Evolutionary conservation across 106 monocot species (phyloP).

Genomic region (Narthecium ossifragum): DNA sequence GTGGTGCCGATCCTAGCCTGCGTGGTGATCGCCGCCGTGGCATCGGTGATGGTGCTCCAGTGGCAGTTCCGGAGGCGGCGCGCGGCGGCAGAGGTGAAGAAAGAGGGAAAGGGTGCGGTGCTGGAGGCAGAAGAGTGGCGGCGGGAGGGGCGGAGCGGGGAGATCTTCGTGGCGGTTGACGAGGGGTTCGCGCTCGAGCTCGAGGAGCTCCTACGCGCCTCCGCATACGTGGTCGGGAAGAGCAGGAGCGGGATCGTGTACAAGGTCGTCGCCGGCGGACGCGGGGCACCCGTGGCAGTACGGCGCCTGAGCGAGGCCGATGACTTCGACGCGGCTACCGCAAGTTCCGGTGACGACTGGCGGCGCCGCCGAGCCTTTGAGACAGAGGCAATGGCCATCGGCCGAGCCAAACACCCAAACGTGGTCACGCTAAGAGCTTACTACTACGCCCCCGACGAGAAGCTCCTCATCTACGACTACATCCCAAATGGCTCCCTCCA

Average conservation of each 20-base stretch:
- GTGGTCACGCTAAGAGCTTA: slow-evolving; percentile 66
- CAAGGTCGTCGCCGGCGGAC: slow-evolving; percentile 53
- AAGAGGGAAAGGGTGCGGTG: slow-evolving; percentile 7
- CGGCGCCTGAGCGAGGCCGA: slow-evolving; percentile 61
- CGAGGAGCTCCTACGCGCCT: slow-evolving; percentile 91
- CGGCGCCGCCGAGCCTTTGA: slow-evolving; percentile 66
- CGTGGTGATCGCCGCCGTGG: slow-evolving; percentile 35
- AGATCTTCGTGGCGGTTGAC: slow-evolving; percentile 72
- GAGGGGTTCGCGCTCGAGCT: slow-evolving; percentile 77
- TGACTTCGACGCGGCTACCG: slow-evolving; percentile 27
- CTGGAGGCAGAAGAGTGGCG: slow-evolving; percentile 5
- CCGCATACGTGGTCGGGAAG: slow-evolving; percentile 88
- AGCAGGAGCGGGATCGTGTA: slow-evolving; percentile 87
- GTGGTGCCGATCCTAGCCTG: slow-evolving; percentile 44
- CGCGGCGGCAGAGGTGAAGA: slow-evolving; percentile 3
- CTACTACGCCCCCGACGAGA: slow-evolving; percentile 92
- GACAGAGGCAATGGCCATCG: slow-evolving; percentile 68
- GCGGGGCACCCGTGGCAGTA: slow-evolving; percentile 49
- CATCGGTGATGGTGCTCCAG: slow-evolving; percentile 47
- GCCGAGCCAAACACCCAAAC: slow-evolving; percentile 63
- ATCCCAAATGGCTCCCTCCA: slow-evolving; percentile 70
- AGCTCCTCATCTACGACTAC: slow-evolving; percentile 84
- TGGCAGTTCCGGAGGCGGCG: slow-evolving; percentile 63
- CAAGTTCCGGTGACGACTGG: slow-evolving; percentile 31
- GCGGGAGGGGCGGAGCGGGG: slow-evolving; percentile 26